A percentile compares a stretch with the other conserved stretches of the same genome.
Conservation (phyloP, 2,329 filamentous ascomycete genomes). For the Monilinia fructigena region DNA sequence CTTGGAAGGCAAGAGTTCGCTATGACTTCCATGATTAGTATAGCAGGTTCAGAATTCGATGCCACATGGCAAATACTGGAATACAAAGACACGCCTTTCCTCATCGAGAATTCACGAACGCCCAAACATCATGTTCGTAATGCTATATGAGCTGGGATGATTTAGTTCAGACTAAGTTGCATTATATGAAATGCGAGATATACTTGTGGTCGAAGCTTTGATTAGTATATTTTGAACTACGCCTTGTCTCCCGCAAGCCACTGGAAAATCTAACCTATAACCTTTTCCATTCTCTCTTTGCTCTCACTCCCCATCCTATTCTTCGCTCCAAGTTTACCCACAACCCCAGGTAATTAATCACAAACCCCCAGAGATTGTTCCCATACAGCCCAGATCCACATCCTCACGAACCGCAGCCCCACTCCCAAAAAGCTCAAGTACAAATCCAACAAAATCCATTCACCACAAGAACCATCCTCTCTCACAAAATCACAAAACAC, state of each 20-base stretch:
- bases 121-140: background rate
- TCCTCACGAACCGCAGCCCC: too few relatives aligned
- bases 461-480: too few relatives aligned
- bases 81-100: background rate
- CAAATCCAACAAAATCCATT: too few relatives aligned
- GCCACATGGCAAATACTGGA: background rate
- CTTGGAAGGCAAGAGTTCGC: background rate
- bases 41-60: background rate
- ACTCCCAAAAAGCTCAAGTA: too few relatives aligned
- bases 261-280: too few relatives aligned
- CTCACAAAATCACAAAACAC: too few relatives aligned
- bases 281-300: too few relatives aligned
- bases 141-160: background rate
- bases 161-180: background rate
- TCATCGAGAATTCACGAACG: background rate
- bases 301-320: too few relatives aligned
- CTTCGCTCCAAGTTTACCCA: too few relatives aligned
- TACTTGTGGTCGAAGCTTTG: background rate
- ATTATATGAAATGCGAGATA: background rate
- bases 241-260: background rate
- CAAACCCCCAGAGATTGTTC: too few relatives aligned
- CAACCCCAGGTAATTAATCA: too few relatives aligned
- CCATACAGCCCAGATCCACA: too few relatives aligned
- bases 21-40: background rate
- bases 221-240: background rate